Base-by-base conservation (phyloP, 2,329 filamentous ascomycete genomes). In the Elsinoe fawcettii region DNA sequence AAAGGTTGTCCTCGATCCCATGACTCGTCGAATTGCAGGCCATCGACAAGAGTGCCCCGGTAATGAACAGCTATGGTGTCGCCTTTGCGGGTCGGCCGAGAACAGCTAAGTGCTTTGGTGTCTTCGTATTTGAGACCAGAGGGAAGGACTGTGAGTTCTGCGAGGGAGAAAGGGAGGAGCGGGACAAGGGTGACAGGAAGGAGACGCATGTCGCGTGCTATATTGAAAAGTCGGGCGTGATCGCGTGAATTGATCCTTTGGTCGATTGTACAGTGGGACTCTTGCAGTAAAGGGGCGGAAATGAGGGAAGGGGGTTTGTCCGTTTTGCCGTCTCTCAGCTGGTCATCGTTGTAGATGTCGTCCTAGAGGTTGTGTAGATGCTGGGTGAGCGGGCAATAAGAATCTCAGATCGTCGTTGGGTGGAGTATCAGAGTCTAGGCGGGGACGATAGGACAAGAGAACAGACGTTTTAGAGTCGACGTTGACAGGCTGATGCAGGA, bases 1-100 rank as follows among this genome's bases (percentile, higher is more conserved):
- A 99, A 83, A 5, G 93, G 92, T 59, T 74, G 70, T 34, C 84
- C 83, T 43, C 91, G 83, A 64, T 91, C 84, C 74, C 95, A 95
- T 72, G 77, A 81, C 61, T 88, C 83, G 74, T 96, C 92, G 69
- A 97, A 97, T 70, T 93, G 78, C 60, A 81, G 77, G 66, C 90
- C 92, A 62, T 84, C 82, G 54, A 67, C 69, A 14, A 82, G 66
- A 1, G 73, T 74, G 30, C 80, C 80, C 57, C 70, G 71, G 66
- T 80, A 80, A 66, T 77, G 71, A 27, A 79, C 74, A 23, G 66
- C 65, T 51, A 80, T 68, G 14, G 61, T 72, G 64, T 80, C 77
- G 62, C 76, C 75, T n/a, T 65, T 65, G 20, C 70, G 63, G 14
- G 74, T 73, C 12, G 74, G 74, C 57, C 76, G 73, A 37, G 66